Evolutionary conservation across 306 rosid species (phyloP).

Genomic region (Hylodesmum podocarpum): DNA sequence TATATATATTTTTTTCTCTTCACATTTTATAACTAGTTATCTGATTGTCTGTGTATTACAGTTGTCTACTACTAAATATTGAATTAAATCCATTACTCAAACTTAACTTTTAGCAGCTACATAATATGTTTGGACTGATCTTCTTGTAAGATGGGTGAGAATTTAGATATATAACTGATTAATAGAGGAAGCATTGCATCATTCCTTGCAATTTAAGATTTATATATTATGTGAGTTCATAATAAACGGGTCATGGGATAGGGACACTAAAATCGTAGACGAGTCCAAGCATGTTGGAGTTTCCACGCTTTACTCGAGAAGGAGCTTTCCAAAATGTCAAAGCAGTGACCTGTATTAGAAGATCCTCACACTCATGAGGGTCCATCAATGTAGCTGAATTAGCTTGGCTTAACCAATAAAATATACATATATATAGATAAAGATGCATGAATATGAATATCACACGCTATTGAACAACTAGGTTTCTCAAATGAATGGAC

Average conservation of each 20-base stretch:
- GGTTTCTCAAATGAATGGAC: no score
- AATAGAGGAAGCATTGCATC: background rate
- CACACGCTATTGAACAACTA: no score
- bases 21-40: no score
- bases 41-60: no score
- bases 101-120: no score
- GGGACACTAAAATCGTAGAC: slow-evolving; percentile 13
- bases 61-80: no score
- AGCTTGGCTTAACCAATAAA: no score
- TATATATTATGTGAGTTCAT: background rate
- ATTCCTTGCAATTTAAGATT: slow-evolving; percentile 40
- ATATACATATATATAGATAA: no score
- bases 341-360: background rate
- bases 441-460: no score
- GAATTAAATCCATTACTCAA: no score
- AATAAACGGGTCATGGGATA: background rate
- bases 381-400: background rate
- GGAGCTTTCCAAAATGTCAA: background rate
- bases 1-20: no score
- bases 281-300: slow-evolving; percentile 6
- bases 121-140: slow-evolving; percentile 2
- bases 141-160: background rate
- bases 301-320: background rate
- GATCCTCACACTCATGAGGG: background rate
- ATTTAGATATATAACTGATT: slow-evolving; percentile 21